Base-by-base conservation (phyloP, 768 basidiomycete species). In the Macrocybe gigantea region DNA sequence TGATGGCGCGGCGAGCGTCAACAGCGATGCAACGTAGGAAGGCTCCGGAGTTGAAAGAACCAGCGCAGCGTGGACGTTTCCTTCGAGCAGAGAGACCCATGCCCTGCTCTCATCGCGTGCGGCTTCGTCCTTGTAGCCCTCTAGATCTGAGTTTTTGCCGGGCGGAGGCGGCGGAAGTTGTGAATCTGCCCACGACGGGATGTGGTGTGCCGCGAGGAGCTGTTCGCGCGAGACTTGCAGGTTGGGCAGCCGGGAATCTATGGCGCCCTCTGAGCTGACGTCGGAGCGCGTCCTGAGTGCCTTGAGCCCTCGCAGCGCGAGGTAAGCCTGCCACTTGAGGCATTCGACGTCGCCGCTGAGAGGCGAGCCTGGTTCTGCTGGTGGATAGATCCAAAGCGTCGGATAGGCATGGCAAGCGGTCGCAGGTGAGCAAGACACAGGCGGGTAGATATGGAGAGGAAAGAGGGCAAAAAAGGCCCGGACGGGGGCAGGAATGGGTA, bases 291-390 rank as follows among this genome's bases (percentile, higher is more conserved):
- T 61, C 14, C 63, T 65, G 47, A 88, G 64, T 55, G 62, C 52
- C 13, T 56, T 59, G 50, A 86, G 58, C 6, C 79, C 80, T 49
- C 85, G 82, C 41, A 85, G 78, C 22, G 83, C 83, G 41, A 88
- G 71, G 56, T 85, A 90, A 0, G 90, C 87, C 63, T 93, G 90
- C 89, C 89, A 92, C 66, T 89, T 91, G 60, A 93, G 77, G 61
- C 89, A 92, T 56, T 91, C 88, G 55, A 91, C 82, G 65, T 92
- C 89, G 45, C 73, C 63, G 64, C 86, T 88, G 51, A 92, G 75
- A n/a, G 67, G 54, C 31, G 56, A 50, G 44, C 62, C 59, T 42
- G 49, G 44, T 42, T 52, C 38, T 44, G 14, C 60, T 9, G 52
- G 50, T 14, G 79, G 75, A 11, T 70, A 70, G 15, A 90, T 78